These are phyloP conservation scores for Candida argentea DNA, from an alignment of 805 yeast species.

Conservation along the genomic window DNA sequence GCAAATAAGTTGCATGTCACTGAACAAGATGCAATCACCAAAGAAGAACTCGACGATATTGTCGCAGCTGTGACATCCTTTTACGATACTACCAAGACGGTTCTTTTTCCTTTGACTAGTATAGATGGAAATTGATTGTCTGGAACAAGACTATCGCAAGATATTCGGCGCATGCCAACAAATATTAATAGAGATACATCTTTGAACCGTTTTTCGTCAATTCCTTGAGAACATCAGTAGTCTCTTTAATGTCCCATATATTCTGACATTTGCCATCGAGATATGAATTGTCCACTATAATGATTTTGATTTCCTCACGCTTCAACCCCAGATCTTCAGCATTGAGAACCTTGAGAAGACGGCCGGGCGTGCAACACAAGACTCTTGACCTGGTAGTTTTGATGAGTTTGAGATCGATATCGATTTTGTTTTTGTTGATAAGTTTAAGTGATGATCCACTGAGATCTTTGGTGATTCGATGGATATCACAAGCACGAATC, in stretches of 20 bases:
- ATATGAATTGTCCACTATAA: conserved; percentile 52
- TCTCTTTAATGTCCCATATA: conserved; percentile 49
- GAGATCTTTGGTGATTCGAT: conserved; percentile 45
- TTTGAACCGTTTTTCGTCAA: conserved; percentile 35
- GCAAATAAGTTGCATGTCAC: too few species aligned
- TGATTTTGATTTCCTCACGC: conserved; percentile 36
- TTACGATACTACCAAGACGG: conserved; percentile 16
- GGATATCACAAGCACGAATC: conserved; percentile 77
- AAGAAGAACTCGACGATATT: neutral
- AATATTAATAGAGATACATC: conserved; percentile 41
- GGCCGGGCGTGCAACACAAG: conserved; percentile 55
- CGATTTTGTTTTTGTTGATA: conserved; percentile 64
- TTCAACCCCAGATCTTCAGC: conserved; percentile 32
- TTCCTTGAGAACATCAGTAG: conserved; percentile 28
- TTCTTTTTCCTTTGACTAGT: neutral
- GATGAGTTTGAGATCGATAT: conserved; percentile 46
- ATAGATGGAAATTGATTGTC: neutral
- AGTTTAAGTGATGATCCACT: conserved; percentile 53
- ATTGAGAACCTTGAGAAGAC: conserved; percentile 39
- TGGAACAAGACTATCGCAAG: neutral
- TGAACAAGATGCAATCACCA: conserved; percentile 1
- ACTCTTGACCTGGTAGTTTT: conserved; percentile 37
- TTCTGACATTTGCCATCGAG: conserved; percentile 52
- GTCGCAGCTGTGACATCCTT: conserved; percentile 10
- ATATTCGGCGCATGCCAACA: too few species aligned